phyloP scores from a whole-genome alignment of 352 stramenopile genomes.

The Phytopythium mirpurense region DNA sequence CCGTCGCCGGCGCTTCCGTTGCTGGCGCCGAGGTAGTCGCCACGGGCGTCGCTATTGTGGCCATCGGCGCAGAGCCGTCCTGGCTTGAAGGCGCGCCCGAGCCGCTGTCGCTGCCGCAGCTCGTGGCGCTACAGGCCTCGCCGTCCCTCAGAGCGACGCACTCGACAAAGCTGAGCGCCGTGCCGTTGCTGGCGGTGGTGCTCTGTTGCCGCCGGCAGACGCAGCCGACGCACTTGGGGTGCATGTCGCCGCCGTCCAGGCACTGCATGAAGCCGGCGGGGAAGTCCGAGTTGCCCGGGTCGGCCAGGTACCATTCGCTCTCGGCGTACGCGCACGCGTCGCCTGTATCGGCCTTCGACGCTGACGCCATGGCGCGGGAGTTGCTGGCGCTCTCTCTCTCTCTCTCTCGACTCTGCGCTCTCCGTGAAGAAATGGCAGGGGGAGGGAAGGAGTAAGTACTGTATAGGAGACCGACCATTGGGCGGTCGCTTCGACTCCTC shows the following conservation, averaged over 20 bases:
- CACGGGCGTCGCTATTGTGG: neutral
- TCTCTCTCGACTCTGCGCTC: no score
- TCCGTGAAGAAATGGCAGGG: no score
- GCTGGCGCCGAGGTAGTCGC: neutral
- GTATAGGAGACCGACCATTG: no score
- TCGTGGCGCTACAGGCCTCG: constrained; percentile 11
- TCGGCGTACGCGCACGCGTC: constrained; percentile 1
- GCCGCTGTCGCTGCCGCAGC: no score
- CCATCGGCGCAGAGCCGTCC: no score
- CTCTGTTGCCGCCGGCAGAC: constrained; percentile 17
- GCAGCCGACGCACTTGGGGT: constrained; percentile 27
- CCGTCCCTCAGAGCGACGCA: constrained; percentile 20
- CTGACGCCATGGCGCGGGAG: no score
- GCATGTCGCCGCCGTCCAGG: constrained; percentile 12
- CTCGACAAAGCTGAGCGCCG: constrained; percentile 21
- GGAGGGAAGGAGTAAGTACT: no score
- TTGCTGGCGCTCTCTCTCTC: no score
- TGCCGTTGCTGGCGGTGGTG: constrained; percentile 11
- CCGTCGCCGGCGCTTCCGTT: neutral
- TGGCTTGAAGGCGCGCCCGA: no score
- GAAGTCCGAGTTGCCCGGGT: constrained; percentile 23
- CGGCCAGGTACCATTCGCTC: constrained; percentile 17
- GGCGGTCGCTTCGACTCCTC: no score
- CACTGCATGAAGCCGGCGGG: constrained; percentile 21
- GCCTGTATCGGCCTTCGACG: neutral